Base-by-base conservation (phyloP, 257 asterid species). In the Solanum appendiculatum region DNA sequence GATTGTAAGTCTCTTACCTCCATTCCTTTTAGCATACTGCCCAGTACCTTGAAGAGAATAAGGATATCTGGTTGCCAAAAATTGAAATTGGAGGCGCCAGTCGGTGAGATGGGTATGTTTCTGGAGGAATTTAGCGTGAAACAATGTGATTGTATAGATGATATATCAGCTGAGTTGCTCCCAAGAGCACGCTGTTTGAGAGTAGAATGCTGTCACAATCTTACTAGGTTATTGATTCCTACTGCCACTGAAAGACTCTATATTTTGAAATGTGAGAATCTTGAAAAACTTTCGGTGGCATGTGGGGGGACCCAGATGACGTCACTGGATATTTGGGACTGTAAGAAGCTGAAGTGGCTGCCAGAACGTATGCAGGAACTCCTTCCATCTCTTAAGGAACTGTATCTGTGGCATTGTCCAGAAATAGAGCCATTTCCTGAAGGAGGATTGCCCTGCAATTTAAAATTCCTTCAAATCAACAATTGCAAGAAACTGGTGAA, bases 381-480 rank as follows among this genome's bases (percentile, higher is more conserved):
- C 58, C 58, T 48, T 48, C 58, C 58, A 48, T 48, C 21, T 48
- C 58, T 48, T 48, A 48, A 5, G 58, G 21, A 15, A 48, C 58
- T 48, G 21, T 5, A 14, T 5, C 58, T 48, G 8, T 5, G 1
- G 14, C 14, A 48, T 1, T 48, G 58, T 48, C 51, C 51, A 12
- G 51, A 44, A 44, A 44, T 44, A 12, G 23, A 48, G 58, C 14
- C 23, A 21, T 48, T 48, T 48, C 58, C 51, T 44, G 16, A 44
- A 44, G 51, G 51, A 1, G 51, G 51, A 44, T 44, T 44, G 51
- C 51, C 51, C 16, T 44, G 12, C 51, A 44, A 44, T 44, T 44
- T 44, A 44, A 15, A 44, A 44, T 16, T 0, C 12, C 58, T 48
- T 34, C 0, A 0, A 0, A 37, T 86, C 12, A 0, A 1, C 0